Evolutionary conservation across 805 yeast species (phyloP), one percentile per base, ranked within the genome.

Genomic region (Ogataea sp.): DNA sequence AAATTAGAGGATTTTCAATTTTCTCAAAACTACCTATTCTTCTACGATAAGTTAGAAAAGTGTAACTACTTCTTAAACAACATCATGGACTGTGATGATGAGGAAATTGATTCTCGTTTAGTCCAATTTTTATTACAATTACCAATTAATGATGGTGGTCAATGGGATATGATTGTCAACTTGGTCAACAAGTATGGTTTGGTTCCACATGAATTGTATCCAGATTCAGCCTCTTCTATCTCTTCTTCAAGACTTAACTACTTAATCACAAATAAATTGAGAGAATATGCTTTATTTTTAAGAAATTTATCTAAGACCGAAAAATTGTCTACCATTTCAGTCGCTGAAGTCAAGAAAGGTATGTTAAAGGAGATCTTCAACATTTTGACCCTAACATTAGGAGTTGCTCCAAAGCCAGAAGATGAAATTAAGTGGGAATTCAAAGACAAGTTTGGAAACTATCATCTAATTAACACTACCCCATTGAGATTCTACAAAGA

Each of bases 141-240:
- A 36, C 94, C 95, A 24, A 79, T 80, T 38, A 65, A 74, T 45
- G 95, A 87, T 54, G 96, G 96, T 49, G 95, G 96, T 40, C 95
- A 87, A 62, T 86, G 85, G 77, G 84, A 83, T 49, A 82, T 86
- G 93, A 77, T 85, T 50, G 71, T 80, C 31, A 86, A 86, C 58
- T 59, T 86, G 39, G 76, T 87, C 36, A 75, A 76, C 46, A 83
- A 82, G 54, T 87, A 84, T 51, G 95, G 95, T 25, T 60, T 83
- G 38, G 83, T 87, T 38, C 96, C 96, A 32, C 70, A 80, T 52
- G 73, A 76, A 41, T 56, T 74, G 14, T 87, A 71, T 62, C 87
- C 88, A 18, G 95, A 87, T 59, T 74, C 81, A 43, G 70, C 70
- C 14, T 74, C 73, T 38, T 71, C 79, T 9, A 65, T 80, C 18